Evolutionary conservation across 2,329 filamentous ascomycete species (phyloP), one percentile per base, ranked within the genome.

Genomic region (Basipetospora chlamydospora): DNA sequence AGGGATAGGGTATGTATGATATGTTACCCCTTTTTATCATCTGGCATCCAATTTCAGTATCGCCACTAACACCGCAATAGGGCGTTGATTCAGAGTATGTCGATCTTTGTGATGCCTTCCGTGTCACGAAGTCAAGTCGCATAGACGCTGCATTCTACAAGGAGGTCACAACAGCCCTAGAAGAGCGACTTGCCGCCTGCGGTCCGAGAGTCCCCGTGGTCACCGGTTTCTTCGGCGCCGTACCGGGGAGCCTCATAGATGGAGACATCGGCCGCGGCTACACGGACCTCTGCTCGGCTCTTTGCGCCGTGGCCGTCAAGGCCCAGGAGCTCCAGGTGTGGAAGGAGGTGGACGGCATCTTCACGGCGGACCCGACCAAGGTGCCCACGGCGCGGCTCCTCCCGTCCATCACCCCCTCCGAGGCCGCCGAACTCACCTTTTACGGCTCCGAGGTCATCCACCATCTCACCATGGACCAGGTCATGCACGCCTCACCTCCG

Each of bases 311-410:
- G 8, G 88, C 86, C 4, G 64, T 92, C n/a, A 67, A 74, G 47
- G 90, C 90, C 1, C 65, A 79, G 37, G 90, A 98, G 57, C 69
- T 98, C 36, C 90, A 98, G 57, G 82, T 98, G 44, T 96, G 90
- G 90, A 98, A 98, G 63, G 90, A 98, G 55, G 90, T 98, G 6
- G 90, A 98, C 56, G 87, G 86, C 41, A 92, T 96, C 52, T 90
- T 94, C 58, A 78, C 71, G 2, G 68, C 69, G 5, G 88, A 95
- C 51, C 86, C 86, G 3, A 75, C 81, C 49, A 93, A 92, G 59
- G 85, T 94, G 21, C 87, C 88, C 3, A 96, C 88, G 1, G 92
- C 90, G n/a, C 71, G 80, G 32, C 67, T 98, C n/a, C 70, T 98
- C 30, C 63, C 78, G 9, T 78, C 79, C 37, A 94, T 98, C 53